Evolutionary conservation across 768 basidiomycete species (phyloP), one percentile per base, ranked within the genome.

Genomic region (Tulasnella sp.): DNA sequence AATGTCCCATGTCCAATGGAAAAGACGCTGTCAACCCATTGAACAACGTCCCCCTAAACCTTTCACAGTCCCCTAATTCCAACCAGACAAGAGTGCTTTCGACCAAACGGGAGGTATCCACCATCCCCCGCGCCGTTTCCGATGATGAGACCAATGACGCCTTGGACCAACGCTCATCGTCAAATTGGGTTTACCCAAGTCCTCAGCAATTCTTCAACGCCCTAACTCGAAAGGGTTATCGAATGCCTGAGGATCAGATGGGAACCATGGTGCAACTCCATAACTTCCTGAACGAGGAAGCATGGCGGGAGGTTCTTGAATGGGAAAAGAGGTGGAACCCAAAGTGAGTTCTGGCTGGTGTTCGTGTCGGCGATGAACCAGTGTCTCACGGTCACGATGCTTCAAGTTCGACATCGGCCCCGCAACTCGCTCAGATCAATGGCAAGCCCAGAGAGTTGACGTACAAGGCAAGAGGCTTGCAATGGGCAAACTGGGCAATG

Each of bases 121-220:
- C 95, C 1, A 99, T 99, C 82, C 95, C 94, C 7, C 90, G 95
- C 73, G 80, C 80, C 13, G 79, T 79, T 4, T 80, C 81, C 2
- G 55, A 35, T 11, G n/a, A 55, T 5, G 32, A 76, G 1, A 10
- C 61, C 29, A 7, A 35, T 67, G 61, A 61, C 74, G 18, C 23
- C 55, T 32, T 67, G 61, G 61, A 18, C 9, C 29, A 86, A 90
- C 77, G 81, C 82, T 6, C 82, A 84, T 1, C 75, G 10, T 83
- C 82, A 16, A 88, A 86, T 67, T 98, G 96, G 97, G 95, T 97
- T 83, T 99, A 99, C 84, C 97, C 97, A 3, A 95, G 93, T 1
- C 94, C 96, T 9, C 97, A 99, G 84, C 96, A 98, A 83, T 98
- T 99, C 83, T 96, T 98, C 84, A 98, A 98, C 84, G 97, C 97